Evolutionary conservation across 2,329 filamentous ascomycete species (phyloP).

Genomic region (Clonostachys sp.): DNA sequence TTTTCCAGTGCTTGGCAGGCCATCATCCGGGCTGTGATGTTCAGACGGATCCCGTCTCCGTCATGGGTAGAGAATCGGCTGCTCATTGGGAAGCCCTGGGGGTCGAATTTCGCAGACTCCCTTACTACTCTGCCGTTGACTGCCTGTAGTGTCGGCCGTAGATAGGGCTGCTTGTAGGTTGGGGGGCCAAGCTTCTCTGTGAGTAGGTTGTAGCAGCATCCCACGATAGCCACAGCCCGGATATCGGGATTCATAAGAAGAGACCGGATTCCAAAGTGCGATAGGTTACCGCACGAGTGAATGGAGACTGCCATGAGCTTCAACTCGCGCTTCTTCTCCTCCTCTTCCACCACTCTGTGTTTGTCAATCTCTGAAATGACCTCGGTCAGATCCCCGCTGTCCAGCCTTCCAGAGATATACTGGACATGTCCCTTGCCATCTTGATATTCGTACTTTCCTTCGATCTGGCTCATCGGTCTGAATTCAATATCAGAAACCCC

Average conservation of each 20-base stretch:
- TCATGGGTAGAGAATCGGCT: conserved; percentile 57
- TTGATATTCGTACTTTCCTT: conserved; percentile 47
- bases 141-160: conserved; percentile 65
- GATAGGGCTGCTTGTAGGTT: conserved; percentile 76
- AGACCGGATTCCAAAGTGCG: conserved; percentile 87
- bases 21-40: conserved; percentile 98
- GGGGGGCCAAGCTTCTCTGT: conserved; percentile 86
- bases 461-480: conserved; percentile 2
- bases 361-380: conserved; percentile 59
- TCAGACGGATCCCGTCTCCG: conserved; percentile 68
- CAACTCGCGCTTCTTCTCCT: conserved; percentile 26
- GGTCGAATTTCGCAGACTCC: conserved; percentile 72
- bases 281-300: conserved; percentile 96
- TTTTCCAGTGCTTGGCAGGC: conserved; percentile 92
- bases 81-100: conserved; percentile 93
- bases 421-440: conserved; percentile 67
- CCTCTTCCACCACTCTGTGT: conserved; percentile 6
- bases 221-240: conserved; percentile 88
- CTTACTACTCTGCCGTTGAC: conserved; percentile 63
- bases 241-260: conserved; percentile 80
- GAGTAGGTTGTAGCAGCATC: conserved; percentile 96
- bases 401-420: conserved; percentile 71
- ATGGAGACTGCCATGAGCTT: conserved; percentile 86
- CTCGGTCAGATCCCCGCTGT: conserved; percentile 66
- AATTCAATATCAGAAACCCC: conserved; percentile 23